Base-by-base conservation (phyloP, 1,284 basidiomycete species). In the Cutaneotrichosporon curvatum region DNA sequence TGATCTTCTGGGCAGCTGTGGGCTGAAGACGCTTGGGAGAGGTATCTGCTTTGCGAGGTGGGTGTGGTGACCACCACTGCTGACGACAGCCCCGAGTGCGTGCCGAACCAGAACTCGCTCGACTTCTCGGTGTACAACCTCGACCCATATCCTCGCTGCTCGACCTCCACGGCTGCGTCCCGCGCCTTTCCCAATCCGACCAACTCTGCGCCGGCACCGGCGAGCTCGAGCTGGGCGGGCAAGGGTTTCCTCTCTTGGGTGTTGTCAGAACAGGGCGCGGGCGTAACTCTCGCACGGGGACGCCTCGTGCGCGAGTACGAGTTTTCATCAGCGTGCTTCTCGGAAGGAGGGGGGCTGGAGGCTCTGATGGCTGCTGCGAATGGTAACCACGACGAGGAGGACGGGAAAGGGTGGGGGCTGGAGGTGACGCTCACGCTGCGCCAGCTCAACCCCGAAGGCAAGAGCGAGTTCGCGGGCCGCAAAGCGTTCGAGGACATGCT, bases 121-220 rank as follows among this genome's bases (percentile, higher is more conserved):
- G 67, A 70, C 42, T 70, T 63, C 45, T 63, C 63, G n/a, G 60
- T 70, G 12, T 70, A 70, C 61, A 62, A 61, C 45, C 59, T 68
- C 30, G 65, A 70, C 36, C 67, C 67, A 10, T 40, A 48, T 2
- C 28, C 39, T n/a, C 30, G 37, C 19, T 12, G 15, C 1, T 43
- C 47, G 21, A 20, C 43, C 4, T 18, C 47, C 16, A 36, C 53
- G 10, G 35, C 51, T 10, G 57, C 58, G 9, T 52, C 22, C 9
- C 43, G 37, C 18, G 35, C 53, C 1, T 47, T 49, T 23, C 38
- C 50, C 14, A 33, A 36, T 3, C 47, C 51, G 4, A 23, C 18
- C 36, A 20, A 15, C 9, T 32, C 43, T 8, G 28, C 28, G 12
- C 32, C 19, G 14, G 19, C 43, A 10, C 30, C 43, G 14, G 28